These are phyloP conservation scores for Fusarium neocosmosporiellum DNA, from an alignment of 2,329 filamentous ascomycete species.

Conservation along the genomic window DNA sequence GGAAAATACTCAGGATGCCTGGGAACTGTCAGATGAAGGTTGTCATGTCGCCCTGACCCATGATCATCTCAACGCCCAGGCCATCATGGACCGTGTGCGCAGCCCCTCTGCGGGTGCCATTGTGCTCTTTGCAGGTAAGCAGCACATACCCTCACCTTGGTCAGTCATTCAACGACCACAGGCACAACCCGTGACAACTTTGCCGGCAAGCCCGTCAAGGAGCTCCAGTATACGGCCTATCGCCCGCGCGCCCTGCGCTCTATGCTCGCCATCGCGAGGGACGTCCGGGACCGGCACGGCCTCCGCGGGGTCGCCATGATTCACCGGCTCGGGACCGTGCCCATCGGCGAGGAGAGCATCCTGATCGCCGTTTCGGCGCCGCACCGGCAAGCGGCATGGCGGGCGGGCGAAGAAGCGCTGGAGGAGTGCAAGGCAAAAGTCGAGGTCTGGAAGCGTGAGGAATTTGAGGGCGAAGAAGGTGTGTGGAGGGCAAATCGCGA, in stretches of 20 bases:
- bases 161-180: conserved; percentile 45
- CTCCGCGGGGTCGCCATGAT: conserved; percentile 82
- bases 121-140: conserved; percentile 77
- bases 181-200: conserved; percentile 85
- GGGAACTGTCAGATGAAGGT: conserved; percentile 58
- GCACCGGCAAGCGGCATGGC: conserved; percentile 88
- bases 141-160: conserved; percentile 19
- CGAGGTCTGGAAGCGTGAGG: conserved; percentile 97
- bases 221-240: conserved; percentile 82
- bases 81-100: conserved; percentile 74
- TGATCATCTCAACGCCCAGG: conserved; percentile 65
- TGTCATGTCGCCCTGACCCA: conserved; percentile 78
- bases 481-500: conserved; percentile 92
- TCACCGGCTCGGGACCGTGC: conserved; percentile 86
- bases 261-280: conserved; percentile 72
- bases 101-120: conserved; percentile 80
- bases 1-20: conserved; percentile 37
- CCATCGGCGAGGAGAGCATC: conserved; percentile 93
- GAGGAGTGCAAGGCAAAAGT: conserved; percentile 86
- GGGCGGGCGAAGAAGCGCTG: conserved; percentile 87
- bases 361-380: conserved; percentile 86
- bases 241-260: conserved; percentile 75
- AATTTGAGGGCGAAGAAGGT: conserved; percentile 81
- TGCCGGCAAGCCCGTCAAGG: conserved; percentile 74
- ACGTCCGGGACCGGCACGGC: conserved; percentile 68